Evolutionary conservation across 352 stramenopile species (phyloP).

Genomic region (Pythium chondricola): DNA sequence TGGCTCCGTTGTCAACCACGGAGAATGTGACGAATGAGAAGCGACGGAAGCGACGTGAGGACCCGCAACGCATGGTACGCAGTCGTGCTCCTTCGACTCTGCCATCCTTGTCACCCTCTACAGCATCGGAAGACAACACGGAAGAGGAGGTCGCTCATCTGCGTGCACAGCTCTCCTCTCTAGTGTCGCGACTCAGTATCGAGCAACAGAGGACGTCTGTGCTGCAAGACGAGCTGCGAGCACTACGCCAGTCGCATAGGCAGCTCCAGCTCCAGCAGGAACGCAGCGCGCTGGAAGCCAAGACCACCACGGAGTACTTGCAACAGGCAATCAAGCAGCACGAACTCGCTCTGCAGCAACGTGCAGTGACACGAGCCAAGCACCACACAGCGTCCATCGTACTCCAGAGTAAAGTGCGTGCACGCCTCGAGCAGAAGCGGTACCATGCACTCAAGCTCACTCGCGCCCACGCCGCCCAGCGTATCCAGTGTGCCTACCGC

Average conservation of each 20-base stretch:
- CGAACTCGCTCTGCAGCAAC: conserved; percentile 30
- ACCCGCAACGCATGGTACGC: not conserved
- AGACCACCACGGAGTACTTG: conserved; percentile 33
- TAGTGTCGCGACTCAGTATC: conserved; percentile 7
- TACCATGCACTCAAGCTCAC: conserved; percentile 53
- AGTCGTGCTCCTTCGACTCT: not conserved
- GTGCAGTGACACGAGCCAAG: conserved; percentile 24
- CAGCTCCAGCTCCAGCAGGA: conserved; percentile 30
- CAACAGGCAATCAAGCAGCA: conserved; percentile 36
- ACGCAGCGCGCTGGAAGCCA: conserved; percentile 29
- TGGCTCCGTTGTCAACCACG: too few species aligned
- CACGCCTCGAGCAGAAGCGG: conserved; percentile 47
- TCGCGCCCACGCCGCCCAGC: conserved; percentile 26
- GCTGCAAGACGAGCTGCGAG: conserved; percentile 15
- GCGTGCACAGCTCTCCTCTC: conserved; percentile 1
- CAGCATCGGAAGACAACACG: not conserved
- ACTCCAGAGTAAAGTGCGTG: conserved; percentile 49
- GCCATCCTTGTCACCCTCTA: too few species aligned
- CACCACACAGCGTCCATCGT: conserved; percentile 48
- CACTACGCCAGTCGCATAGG: conserved; percentile 1
- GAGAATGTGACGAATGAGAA: too few species aligned
- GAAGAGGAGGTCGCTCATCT: conserved; percentile 1
- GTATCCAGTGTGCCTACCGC: conserved; percentile 38
- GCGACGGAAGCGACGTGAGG: conserved; percentile 15
- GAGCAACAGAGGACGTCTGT: conserved; percentile 9